phyloP scores from a whole-genome alignment of 2,329 filamentous ascomycete species.

The Hymenoscyphus fraxineus region DNA sequence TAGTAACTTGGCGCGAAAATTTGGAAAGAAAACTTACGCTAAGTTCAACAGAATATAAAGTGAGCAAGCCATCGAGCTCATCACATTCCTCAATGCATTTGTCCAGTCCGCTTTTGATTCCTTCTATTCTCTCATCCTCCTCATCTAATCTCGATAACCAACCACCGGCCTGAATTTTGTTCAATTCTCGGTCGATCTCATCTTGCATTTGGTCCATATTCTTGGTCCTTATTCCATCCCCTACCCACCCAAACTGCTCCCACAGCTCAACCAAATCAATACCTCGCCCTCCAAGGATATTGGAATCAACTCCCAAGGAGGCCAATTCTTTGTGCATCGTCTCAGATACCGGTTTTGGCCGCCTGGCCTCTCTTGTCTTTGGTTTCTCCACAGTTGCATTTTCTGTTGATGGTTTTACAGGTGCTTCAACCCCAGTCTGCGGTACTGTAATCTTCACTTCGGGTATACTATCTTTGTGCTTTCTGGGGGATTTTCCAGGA shows the following conservation, averaged over 20 bases:
- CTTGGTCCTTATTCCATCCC: conserved; percentile 68
- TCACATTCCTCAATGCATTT: conserved; percentile 92
- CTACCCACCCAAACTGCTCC: conserved; percentile 86
- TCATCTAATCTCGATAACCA: conserved; percentile 83
- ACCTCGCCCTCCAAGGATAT: conserved; percentile 70
- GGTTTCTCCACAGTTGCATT: conserved; percentile 30
- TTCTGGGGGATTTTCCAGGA: conserved; percentile 8
- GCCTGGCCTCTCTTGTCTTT: conserved; percentile 30
- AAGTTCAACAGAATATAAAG: conserved; percentile 90
- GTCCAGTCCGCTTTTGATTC: conserved; percentile 82
- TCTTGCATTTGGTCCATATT: conserved; percentile 76
- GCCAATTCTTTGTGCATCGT: conserved; percentile 34
- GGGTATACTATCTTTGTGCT: conserved; percentile 41
- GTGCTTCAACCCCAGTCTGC: conserved; percentile 40
- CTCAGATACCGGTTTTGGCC: conserved; percentile 32
- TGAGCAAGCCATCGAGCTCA: conserved; percentile 89
- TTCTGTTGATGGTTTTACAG: conserved; percentile 36
- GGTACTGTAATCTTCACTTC: conserved; percentile 57
- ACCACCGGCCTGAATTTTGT: conserved; percentile 84
- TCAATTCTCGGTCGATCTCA: conserved; percentile 82
- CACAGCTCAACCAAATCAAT: conserved; percentile 79
- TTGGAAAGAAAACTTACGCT: conserved; percentile 56
- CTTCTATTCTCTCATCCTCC: conserved; percentile 84
- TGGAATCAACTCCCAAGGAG: conserved; percentile 69
- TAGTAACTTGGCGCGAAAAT: conserved; percentile 15